Percentiles rank a stretch among this genome's conserved stretches.
phyloP scores from a whole-genome alignment of 2,329 filamentous ascomycete species.

The Metarhizium brunneum region DNA sequence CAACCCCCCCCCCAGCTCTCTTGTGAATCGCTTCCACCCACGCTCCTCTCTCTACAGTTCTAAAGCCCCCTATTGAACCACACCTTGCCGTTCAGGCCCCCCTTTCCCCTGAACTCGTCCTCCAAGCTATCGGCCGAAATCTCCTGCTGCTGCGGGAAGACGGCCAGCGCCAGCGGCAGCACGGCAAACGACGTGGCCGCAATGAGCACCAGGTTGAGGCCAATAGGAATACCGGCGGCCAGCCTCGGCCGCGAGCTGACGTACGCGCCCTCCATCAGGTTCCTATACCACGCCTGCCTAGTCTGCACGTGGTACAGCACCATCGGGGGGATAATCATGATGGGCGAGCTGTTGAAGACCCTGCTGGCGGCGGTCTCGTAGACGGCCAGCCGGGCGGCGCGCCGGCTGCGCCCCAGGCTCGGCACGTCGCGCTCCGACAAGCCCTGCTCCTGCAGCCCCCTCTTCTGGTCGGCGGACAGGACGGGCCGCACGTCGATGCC shows the following conservation, averaged over 20 bases:
- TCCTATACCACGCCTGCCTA: conserved; percentile 29
- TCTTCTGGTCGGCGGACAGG: conserved; percentile 60
- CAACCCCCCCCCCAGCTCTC: not conserved
- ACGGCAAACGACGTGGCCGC: conserved; percentile 80
- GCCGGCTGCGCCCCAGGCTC: conserved; percentile 77
- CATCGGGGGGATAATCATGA: conserved; percentile 93
- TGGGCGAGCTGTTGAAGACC: conserved; percentile 87
- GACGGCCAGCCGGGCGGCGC: conserved; percentile 81
- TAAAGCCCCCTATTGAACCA: conserved; percentile 95
- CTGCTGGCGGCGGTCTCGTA: conserved; percentile 86
- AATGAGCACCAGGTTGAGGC: conserved; percentile 82
- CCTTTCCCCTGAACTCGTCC: conserved; percentile 74
- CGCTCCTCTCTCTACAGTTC: not conserved
- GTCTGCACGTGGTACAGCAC: conserved; percentile 73
- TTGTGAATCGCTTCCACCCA: no score
- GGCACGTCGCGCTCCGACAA: conserved; percentile 54
- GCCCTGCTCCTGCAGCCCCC: conserved; percentile 44
- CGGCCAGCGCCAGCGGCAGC: conserved; percentile 78
- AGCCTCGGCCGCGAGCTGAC: conserved; percentile 66
- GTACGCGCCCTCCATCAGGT: conserved; percentile 58
- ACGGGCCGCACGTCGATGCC: conserved; percentile 91
- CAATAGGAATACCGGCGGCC: conserved; percentile 45
- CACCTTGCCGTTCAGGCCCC: conserved; percentile 73
- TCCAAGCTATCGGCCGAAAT: conserved; percentile 70
- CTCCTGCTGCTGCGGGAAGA: conserved; percentile 85